Base-by-base conservation (phyloP, 768 basidiomycete genomes). In the Tylopilus sp. region DNA sequence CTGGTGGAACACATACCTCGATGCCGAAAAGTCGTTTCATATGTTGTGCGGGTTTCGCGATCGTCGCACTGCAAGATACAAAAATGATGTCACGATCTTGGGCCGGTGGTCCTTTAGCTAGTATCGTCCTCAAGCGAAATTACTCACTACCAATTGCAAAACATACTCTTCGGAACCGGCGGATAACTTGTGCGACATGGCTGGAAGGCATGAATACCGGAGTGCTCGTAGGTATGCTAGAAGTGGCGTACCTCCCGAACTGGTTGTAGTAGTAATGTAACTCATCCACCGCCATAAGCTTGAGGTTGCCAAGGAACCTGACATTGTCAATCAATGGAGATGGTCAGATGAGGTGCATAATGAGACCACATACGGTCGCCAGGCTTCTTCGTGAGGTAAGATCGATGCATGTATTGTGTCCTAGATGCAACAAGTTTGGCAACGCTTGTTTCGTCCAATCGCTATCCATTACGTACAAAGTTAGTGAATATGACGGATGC, bases 401-500 rank as follows among this genome's bases (percentile, higher is more conserved):
- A 95, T 86, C 0, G 88, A 86, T 20, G 85, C 82, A 61, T 95
- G 91, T 7, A 95, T 73, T 74, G 83, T 94, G 57, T 94, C 91
- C 88, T 91, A 52, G 20, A 42, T 13, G 31, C 6, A 44, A 15
- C 26, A 21, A 58, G 40, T 40, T 35, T 31, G 20, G n/a, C n/a
- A n/a, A n/a, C 20, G 13, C 9, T 0, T 22, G 9, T 22, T 42
- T 31, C 3, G 23, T 36, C 41, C 26, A 13, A 9, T 17, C n/a
- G 13, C 28, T 10, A 41, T 79, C 17, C 17, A 17, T 25, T 12
- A 41, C 79, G n/a, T 59, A 88, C 89, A 59, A 93, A 92, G 63
- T 95, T 95, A 5, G 92, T 93, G 61, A 95, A 88, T 45, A 95
- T 86, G 21, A 92, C 80, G 0, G 88, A 89, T 0, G 85, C 83